Percentiles rank a stretch among this genome's conserved stretches.
Conservation (phyloP, 78 protist genomes). For the Monocercomonoides exilis region DNA sequence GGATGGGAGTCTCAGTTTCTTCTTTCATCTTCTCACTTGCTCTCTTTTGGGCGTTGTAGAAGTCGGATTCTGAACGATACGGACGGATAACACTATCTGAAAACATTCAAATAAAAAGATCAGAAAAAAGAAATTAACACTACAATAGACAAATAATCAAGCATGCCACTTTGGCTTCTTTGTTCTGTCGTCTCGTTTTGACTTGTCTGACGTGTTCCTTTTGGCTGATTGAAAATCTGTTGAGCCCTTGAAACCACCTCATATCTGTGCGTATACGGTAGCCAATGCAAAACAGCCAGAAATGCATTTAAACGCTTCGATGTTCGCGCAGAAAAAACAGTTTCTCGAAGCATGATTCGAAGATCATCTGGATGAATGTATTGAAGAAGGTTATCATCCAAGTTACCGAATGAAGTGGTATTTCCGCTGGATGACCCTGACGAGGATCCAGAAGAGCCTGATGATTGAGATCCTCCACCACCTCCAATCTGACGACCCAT, state of each 20-base stretch:
- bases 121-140: too few relatives aligned
- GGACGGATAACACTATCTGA: too few relatives aligned
- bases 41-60: too few relatives aligned
- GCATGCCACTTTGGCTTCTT: too few relatives aligned
- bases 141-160: too few relatives aligned
- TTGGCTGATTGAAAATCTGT: not conserved
- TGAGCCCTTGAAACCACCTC: not conserved
- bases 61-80: too few relatives aligned
- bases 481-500: not conserved
- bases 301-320: not conserved
- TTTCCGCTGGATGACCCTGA: too few relatives aligned
- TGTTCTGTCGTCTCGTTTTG: too few relatives aligned
- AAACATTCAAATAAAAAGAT: too few relatives aligned
- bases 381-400: not conserved
- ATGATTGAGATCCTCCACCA: not conserved
- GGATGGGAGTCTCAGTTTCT: not conserved
- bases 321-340: not conserved
- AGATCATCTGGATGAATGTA: not conserved
- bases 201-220: not conserved
- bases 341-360: not conserved
- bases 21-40: too few relatives aligned
- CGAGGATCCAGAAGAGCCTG: too few relatives aligned
- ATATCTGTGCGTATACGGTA: not conserved
- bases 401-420: not conserved
- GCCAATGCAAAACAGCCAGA: not conserved